Conservation (phyloP, 768 basidiomycete species). For the Suillus fuscotomentosus region DNA sequence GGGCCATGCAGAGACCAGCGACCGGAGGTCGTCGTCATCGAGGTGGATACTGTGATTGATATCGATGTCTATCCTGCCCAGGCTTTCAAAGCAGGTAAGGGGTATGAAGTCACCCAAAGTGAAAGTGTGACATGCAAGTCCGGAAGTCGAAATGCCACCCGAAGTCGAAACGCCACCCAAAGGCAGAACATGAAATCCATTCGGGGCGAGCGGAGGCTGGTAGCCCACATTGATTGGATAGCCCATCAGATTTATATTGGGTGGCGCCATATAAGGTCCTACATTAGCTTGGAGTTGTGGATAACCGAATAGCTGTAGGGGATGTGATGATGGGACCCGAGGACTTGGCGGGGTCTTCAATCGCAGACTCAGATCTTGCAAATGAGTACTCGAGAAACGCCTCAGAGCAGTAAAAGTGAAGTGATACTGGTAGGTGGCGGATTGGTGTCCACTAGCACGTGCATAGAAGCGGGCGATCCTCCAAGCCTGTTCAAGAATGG, state of each 20-base stretch:
- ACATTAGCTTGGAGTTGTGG: background rate
- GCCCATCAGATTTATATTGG: background rate
- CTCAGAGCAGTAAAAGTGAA: background rate
- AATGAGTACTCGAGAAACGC: background rate
- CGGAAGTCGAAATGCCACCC: background rate
- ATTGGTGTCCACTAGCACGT: background rate
- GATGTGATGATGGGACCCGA: background rate
- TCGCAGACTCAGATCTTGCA: slow-evolving; percentile 1
- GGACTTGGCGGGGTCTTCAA: background rate
- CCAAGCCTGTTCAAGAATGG: background rate
- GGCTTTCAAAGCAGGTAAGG: slow-evolving; percentile 1
- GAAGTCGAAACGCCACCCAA: background rate
- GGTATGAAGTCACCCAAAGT: background rate
- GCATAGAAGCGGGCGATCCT: background rate
- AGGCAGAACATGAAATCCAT: background rate
- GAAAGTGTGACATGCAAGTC: background rate
- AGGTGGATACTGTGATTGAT: slow-evolving; percentile 1
- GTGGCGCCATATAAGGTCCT: background rate
- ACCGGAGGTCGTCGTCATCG: background rate
- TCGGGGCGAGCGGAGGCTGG: background rate
- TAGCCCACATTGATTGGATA: background rate
- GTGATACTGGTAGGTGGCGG: background rate
- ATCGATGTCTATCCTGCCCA: slow-evolving; percentile 2
- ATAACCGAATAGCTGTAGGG: background rate
- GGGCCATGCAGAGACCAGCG: slow-evolving; percentile 1